Conservation (phyloP, 208 protist species). For the Wallacemonas rigidus region DNA sequence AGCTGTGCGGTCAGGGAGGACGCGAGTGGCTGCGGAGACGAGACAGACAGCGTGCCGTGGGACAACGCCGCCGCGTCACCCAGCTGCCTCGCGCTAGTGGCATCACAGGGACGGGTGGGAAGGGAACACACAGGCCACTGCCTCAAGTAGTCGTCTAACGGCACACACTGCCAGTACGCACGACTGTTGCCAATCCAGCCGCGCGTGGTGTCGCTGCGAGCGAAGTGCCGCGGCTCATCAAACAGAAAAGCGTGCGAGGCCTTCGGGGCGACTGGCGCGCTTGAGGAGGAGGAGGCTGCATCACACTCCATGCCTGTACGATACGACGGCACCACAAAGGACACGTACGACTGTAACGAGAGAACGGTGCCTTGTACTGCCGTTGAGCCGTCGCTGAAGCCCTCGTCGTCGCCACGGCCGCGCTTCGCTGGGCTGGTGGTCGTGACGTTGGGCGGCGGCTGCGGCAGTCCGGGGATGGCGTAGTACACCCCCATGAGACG, state of each 20-base stretch:
- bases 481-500: conserved; percentile 2
- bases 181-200: conserved; percentile 2
- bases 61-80: too few species aligned
- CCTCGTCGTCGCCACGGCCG: too few species aligned
- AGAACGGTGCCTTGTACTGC: conserved; percentile 7
- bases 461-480: conserved; percentile 14
- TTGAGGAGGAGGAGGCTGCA: neutral
- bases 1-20: neutral
- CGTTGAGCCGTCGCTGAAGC: neutral
- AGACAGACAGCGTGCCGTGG: too few species aligned
- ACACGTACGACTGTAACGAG: neutral
- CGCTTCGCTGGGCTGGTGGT: neutral
- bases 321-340: conserved; percentile 8
- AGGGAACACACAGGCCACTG: neutral
- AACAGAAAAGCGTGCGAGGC: neutral
- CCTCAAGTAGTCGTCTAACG: neutral
- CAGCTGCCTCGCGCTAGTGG: too few species aligned
- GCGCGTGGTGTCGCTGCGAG: conserved; percentile 1
- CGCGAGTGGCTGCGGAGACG: neutral
- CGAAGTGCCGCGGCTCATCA: neutral
- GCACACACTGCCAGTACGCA: conserved; percentile 9
- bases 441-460: conserved; percentile 8
- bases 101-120: too few species aligned
- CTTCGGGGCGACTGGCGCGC: neutral
- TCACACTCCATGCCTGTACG: neutral